Percentiles rank a stretch among this genome's conserved stretches.
Evolutionary conservation across 148 eudicot genomes (phyloP).

Genomic region (Chenopodium album): DNA sequence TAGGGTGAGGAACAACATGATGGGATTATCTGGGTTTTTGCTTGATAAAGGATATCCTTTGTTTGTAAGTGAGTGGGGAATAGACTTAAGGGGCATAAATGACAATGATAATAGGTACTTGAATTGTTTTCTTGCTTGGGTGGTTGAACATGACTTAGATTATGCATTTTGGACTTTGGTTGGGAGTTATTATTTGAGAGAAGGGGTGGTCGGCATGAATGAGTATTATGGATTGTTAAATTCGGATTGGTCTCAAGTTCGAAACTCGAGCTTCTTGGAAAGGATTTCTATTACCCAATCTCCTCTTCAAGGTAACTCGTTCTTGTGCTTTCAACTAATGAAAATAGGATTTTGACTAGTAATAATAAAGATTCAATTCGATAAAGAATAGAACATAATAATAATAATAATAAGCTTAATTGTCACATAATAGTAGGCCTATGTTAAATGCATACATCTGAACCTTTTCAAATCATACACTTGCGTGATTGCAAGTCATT

Average conservation of each 20-base stretch:
- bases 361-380: too few species aligned
- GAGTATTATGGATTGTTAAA: conserved; percentile 65
- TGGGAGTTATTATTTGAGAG: conserved; percentile 77
- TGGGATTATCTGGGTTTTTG: conserved; percentile 47
- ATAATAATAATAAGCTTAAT: too few species aligned
- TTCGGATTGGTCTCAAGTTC: conserved; percentile 53
- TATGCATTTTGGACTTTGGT: conserved; percentile 84
- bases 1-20: conserved; percentile 30
- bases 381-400: too few species aligned
- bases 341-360: too few species aligned
- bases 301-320: conserved; percentile 41
- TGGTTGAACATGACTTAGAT: conserved; percentile 73
- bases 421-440: too few species aligned
- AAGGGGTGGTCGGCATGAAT: conserved; percentile 52
- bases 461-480: background rate
- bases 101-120: conserved; percentile 75
- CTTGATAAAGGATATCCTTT: conserved; percentile 70
- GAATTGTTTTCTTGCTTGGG: conserved; percentile 69
- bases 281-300: conserved; percentile 57
- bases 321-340: too few species aligned
- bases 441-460: background rate
- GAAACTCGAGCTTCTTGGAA: conserved; percentile 58
- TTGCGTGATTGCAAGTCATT: too few species aligned
- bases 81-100: conserved; percentile 62
- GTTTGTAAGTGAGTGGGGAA: conserved; percentile 84